These are phyloP conservation scores for Linum lewisii DNA, from an alignment of 345 rosid species.

Conservation along the genomic window DNA sequence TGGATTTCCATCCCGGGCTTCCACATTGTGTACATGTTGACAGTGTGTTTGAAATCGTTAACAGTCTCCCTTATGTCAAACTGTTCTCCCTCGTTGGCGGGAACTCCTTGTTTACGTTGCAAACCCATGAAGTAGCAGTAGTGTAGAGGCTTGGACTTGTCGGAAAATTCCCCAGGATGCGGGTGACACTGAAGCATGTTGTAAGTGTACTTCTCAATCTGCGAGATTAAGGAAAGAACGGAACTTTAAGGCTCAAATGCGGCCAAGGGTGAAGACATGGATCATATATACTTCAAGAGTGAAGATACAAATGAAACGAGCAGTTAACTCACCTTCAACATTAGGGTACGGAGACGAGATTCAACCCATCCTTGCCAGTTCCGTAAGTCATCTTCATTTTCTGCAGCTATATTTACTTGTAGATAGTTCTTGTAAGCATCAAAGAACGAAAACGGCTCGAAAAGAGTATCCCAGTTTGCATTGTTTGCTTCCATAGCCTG, in stretches of 20 bases:
- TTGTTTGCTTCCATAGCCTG: slow-evolving; percentile 79
- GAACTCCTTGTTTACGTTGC: slow-evolving; percentile 88
- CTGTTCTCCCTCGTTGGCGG: slow-evolving; percentile 61
- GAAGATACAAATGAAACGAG: not conserved
- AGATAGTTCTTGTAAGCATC: slow-evolving; percentile 91
- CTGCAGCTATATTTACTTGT: slow-evolving; percentile 73
- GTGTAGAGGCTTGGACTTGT: slow-evolving; percentile 55
- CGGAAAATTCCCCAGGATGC: slow-evolving; percentile 75
- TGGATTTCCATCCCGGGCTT: slow-evolving; percentile 77
- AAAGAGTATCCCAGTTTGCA: slow-evolving; percentile 85
- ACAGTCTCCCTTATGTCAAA: slow-evolving; percentile 91
- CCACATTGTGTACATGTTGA: slow-evolving; percentile 48
- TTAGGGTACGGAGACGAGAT: slow-evolving; percentile 93
- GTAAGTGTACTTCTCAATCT: slow-evolving; percentile 86
- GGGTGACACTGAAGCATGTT: slow-evolving; percentile 95
- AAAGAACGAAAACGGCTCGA: slow-evolving; percentile 81
- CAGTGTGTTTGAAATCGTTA: slow-evolving; percentile 70
- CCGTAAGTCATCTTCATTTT: slow-evolving; percentile 73
- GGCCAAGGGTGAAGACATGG: too few relatives aligned
- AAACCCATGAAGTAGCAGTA: slow-evolving; percentile 89
- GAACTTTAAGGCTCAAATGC: not conserved
- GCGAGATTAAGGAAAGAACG: slow-evolving; percentile 18
- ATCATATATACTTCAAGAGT: too few relatives aligned
- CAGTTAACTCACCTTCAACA: slow-evolving; percentile 50
- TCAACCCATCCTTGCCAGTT: slow-evolving; percentile 99